A percentile compares a stretch with the other conserved stretches of the same genome.
Evolutionary conservation across 1,139 yeast genomes (phyloP).

Genomic region (Diutina ranongensis): DNA sequence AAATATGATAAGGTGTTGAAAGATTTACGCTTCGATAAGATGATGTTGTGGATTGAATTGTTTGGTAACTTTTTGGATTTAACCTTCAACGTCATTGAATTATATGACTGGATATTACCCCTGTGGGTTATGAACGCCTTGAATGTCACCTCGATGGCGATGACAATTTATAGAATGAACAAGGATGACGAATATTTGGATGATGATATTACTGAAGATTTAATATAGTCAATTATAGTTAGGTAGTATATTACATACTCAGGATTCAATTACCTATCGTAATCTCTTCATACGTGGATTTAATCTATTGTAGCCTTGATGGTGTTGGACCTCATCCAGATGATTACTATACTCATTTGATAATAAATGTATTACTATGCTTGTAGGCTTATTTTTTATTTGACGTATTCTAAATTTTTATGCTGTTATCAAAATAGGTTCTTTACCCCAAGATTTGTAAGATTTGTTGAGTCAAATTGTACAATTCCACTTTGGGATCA

Average conservation of each 20-base stretch:
- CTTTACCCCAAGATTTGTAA: conserved; percentile 37
- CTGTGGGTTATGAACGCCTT: conserved; percentile 33
- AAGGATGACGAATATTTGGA: conserved; percentile 39
- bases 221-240: conserved; percentile 15
- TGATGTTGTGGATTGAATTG: conserved; percentile 32
- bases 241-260: not conserved
- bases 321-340: too few species aligned
- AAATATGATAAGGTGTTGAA: conserved; percentile 31
- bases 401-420: too few species aligned
- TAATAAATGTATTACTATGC: too few species aligned
- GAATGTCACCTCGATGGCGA: conserved; percentile 35
- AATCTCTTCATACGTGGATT: too few species aligned
- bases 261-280: not conserved
- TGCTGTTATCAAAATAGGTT: too few species aligned
- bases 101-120: conserved; percentile 26
- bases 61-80: conserved; percentile 34
- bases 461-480: conserved; percentile 72
- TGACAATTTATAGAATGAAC: conserved; percentile 41
- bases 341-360: too few species aligned
- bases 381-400: too few species aligned
- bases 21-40: conserved; percentile 33
- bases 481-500: conserved; percentile 61
- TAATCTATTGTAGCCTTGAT: too few species aligned
- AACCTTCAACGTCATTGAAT: conserved; percentile 30
- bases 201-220: conserved; percentile 35